Percentiles rank a stretch among this genome's conserved stretches.
Conservation (phyloP, 805 yeast genomes). For the Dipodascus albidus region DNA sequence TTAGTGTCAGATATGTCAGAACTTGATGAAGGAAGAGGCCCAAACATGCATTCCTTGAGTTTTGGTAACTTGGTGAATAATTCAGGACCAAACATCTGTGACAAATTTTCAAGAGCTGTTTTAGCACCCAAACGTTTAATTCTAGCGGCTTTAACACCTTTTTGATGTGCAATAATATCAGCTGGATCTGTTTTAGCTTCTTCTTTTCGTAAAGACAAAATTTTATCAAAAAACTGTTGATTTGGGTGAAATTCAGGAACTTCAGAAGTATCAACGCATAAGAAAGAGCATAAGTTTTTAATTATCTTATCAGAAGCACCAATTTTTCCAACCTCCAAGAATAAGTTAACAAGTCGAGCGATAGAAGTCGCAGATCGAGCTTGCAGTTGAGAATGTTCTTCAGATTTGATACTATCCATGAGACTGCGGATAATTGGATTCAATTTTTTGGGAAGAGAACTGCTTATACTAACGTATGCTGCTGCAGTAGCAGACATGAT, state of each 20-base stretch:
- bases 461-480: slow-evolving; percentile 44
- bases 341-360: slow-evolving; percentile 47
- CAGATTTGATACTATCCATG: slow-evolving; percentile 86
- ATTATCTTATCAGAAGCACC: slow-evolving; percentile 80
- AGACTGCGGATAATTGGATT: slow-evolving; percentile 80
- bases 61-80: slow-evolving; percentile 57
- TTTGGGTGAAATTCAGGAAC: slow-evolving; percentile 84
- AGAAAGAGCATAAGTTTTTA: slow-evolving; percentile 80
- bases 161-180: slow-evolving; percentile 48
- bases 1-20: slow-evolving; percentile 23
- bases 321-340: slow-evolving; percentile 45
- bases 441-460: slow-evolving; percentile 63
- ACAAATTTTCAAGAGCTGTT: slow-evolving; percentile 49
- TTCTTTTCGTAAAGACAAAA: slow-evolving; percentile 70
- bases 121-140: slow-evolving; percentile 81
- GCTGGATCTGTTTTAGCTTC: slow-evolving; percentile 53
- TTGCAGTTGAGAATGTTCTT: slow-evolving; percentile 57
- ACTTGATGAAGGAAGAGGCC: slow-evolving; percentile 34
- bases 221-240: slow-evolving; percentile 37
- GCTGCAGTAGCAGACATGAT: slow-evolving; percentile 70
- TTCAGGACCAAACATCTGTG: slow-evolving; percentile 39
- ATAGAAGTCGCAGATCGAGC: slow-evolving; percentile 58
- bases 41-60: slow-evolving; percentile 51
- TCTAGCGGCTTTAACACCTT: slow-evolving; percentile 59
- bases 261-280: slow-evolving; percentile 92